Evolutionary conservation across 2,329 filamentous ascomycete genomes (phyloP), one percentile per base, ranked within the genome.

Genomic region (Trichoderma pleuroti): DNA sequence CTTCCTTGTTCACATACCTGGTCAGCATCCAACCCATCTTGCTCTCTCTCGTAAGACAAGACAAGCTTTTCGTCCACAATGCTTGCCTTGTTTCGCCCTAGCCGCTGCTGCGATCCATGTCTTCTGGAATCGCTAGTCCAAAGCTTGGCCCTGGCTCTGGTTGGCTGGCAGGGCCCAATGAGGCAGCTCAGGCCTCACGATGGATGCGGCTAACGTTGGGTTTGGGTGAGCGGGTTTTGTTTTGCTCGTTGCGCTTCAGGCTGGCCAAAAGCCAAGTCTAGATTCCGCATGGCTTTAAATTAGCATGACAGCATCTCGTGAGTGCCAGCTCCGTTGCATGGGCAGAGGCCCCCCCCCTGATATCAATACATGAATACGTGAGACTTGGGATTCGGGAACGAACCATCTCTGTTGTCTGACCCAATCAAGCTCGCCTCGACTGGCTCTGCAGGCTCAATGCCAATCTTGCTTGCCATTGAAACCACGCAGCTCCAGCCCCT

Each of bases 101-200:
- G 63, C 11, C 21, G 5, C 49, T 30, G 24, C 24, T 26, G 32
- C 34, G 24, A 54, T 56, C 57, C 57, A 34, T 21, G 57, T 64
- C 39, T 42, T 56, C 49, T 57, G 28, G 61, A 64, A 64, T 21
- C 42, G 34, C 24, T 32, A 32, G 49, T n/a, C 64, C 16, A 28
- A n/a, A 67, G 54, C 52, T 32, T 68, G 39, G 36, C 56, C 21
- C 39, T 30, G 49, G 16, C 24, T 57, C 52, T 67, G 64, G 64
- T 67, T 67, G 64, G 64, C 52, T 67, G 52, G 14, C 52, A 12
- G 52, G 18, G 52, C 52, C 52, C n/a, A 59, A 67, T 46, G 52
- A 67, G 64, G 56, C 65, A 60, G 54, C 56, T 60, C 24, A 60
- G 18, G 21, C 42, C 36, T 60, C 54, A 68, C 54, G 65, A 68